Evolutionary conservation across 164 flowering plant genomes (phyloP), one percentile per base, ranked within the genome.

Genomic region (Macadamia integrifolia): DNA sequence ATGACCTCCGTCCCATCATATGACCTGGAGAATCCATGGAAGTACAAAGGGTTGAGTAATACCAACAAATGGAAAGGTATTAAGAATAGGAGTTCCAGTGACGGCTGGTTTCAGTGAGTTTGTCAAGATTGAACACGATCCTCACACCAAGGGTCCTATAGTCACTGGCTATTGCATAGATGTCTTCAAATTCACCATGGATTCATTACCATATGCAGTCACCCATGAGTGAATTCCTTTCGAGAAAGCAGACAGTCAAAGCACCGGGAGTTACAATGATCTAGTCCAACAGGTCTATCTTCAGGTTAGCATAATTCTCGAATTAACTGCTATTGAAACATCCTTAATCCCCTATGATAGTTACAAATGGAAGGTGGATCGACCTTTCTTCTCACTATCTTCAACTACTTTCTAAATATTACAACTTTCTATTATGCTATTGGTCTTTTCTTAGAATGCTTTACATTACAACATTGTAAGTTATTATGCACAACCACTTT

Each of bases 11-110:
- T 4, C 11, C 56, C 15, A 60, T 71, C 14, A 62, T 75, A n/a
- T 78, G 81, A 78, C 81, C 81, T 12, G 81, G 81, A 31, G 78
- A 69, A 1, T 49, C 61, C 1, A 63, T 60, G 9, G 6, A 18
- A 2, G 35, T 40, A 4, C 76, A 6, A 75, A 67, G 57, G 78
- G 78, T 62, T 78, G 81, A 78, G 75, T 55, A 50, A 29, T 71
- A 6, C 78, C 81, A 23, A 72, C 72, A 6, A 66, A 53, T 60
- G 78, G 71, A 10, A 72, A 69, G 71, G 72, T 66, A 35, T 42
- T 82, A 55, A 76, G 53, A 46, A 69, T 82, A 57, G 85, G 80
- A 17, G 75, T 82, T 64, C 85, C 83, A 9, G 71, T 72, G 17
- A 74, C 66, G 43, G 29, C 50, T 3, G 76, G 77, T 15, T 71